These are phyloP conservation scores for Lagenidium sp. DNA, from an alignment of 352 stramenopile genomes.

Conservation along the genomic window DNA sequence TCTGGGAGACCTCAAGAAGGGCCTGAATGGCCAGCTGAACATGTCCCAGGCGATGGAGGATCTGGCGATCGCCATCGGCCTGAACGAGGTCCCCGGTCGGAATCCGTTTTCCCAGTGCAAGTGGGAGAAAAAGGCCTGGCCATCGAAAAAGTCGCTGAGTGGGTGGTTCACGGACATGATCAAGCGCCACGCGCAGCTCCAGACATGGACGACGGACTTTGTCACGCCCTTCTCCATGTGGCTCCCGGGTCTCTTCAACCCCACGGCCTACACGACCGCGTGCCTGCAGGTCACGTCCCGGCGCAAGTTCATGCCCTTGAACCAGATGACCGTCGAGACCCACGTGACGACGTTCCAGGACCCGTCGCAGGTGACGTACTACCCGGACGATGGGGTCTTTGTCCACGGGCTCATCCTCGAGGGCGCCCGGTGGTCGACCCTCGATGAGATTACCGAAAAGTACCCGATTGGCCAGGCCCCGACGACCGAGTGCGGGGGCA, in stretches of 20 bases:
- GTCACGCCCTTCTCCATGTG: conserved; percentile 92
- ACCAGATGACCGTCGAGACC: conserved; percentile 95
- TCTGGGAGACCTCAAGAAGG: conserved; percentile 92
- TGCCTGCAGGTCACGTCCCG: conserved; percentile 94
- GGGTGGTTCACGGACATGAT: conserved; percentile 93
- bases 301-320: conserved; percentile 87
- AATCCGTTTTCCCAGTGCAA: conserved; percentile 95
- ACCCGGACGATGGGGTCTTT: conserved; percentile 91
- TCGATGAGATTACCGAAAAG: conserved; percentile 87
- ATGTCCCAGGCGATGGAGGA: conserved; percentile 95
- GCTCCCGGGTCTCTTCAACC: conserved; percentile 95
- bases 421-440: conserved; percentile 88
- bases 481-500: conserved; percentile 79
- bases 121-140: conserved; percentile 95
- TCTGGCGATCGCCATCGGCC: conserved; percentile 81
- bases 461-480: conserved; percentile 80
- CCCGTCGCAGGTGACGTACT: conserved; percentile 60
- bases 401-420: conserved; percentile 95
- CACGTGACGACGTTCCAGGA: conserved; percentile 93
- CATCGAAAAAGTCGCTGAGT: conserved; percentile 89
- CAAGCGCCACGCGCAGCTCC: conserved; percentile 85
- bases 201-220: conserved; percentile 87
- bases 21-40: conserved; percentile 93
- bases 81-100: conserved; percentile 92
- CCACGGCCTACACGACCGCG: conserved; percentile 93